These are phyloP conservation scores for Cystobasidium ongulense DNA, from an alignment of 768 basidiomycete genomes.

Conservation along the genomic window DNA sequence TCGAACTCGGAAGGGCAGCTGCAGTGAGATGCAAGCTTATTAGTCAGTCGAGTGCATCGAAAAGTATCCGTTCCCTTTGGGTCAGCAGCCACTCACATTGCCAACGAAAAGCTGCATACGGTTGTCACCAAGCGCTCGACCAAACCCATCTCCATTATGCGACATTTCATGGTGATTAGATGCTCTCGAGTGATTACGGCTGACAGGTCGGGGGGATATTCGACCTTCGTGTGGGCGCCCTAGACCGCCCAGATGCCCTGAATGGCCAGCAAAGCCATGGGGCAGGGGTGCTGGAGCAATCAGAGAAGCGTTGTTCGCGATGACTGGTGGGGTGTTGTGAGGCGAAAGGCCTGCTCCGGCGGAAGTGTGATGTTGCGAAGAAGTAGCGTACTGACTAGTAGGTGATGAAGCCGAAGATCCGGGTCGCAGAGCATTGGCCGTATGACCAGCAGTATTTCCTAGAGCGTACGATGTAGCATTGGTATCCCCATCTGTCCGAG, in stretches of 20 bases:
- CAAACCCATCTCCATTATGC: background rate
- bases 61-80: conserved; percentile 29
- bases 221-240: background rate
- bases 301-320: background rate
- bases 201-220: background rate
- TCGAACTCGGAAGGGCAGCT: conserved; percentile 88
- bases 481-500: background rate
- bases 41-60: background rate
- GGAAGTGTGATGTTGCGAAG: too few species aligned
- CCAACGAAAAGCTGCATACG: conserved; percentile 92
- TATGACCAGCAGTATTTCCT: background rate
- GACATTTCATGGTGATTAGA: background rate
- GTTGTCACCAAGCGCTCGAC: conserved; percentile 53
- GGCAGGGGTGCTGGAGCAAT: background rate
- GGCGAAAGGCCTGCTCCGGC: background rate
- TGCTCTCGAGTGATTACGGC: background rate
- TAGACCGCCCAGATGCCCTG: background rate
- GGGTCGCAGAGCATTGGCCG: background rate
- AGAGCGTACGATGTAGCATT: background rate
- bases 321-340: background rate
- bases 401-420: background rate
- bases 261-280: background rate
- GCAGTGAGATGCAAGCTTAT: conserved; percentile 24
- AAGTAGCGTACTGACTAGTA: background rate
- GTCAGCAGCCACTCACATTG: conserved; percentile 55